Evolutionary conservation across 2,329 filamentous ascomycete species (phyloP).

Genomic region (Claviceps sp.): DNA sequence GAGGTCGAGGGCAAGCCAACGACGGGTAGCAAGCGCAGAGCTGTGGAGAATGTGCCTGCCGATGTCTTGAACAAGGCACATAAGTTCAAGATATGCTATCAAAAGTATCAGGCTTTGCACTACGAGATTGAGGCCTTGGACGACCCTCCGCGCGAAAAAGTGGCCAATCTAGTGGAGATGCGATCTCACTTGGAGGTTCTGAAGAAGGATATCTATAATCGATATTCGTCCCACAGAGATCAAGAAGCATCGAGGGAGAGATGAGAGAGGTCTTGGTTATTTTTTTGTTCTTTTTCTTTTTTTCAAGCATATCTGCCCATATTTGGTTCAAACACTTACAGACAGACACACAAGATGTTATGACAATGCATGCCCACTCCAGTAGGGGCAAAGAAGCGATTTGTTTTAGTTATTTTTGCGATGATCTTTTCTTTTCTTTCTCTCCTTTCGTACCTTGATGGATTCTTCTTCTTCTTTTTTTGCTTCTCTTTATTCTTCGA

Average conservation of each 20-base stretch:
- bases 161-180: slow-evolving; percentile 40
- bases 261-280: not conserved
- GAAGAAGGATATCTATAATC: slow-evolving; percentile 45
- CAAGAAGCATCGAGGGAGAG: slow-evolving; percentile 4
- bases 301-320: not conserved
- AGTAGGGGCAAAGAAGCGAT: slow-evolving; percentile 1
- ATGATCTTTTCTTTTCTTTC: not conserved
- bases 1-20: slow-evolving; percentile 13
- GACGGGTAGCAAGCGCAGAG: slow-evolving; percentile 17
- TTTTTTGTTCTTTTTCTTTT: not conserved
- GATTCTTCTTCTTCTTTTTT: not conserved
- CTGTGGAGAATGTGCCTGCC: slow-evolving; percentile 15
- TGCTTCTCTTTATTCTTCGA: not conserved
- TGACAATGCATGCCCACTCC: slow-evolving; percentile 3
- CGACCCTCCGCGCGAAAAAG: slow-evolving; percentile 36
- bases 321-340: not conserved
- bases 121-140: slow-evolving; percentile 36
- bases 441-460: not conserved
- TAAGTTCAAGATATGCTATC: slow-evolving; percentile 42
- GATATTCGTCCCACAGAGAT: slow-evolving; percentile 21
- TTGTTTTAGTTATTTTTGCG: not conserved
- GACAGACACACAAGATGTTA: slow-evolving; percentile 1
- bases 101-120: slow-evolving; percentile 43
- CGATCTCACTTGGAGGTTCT: slow-evolving; percentile 38
- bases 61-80: slow-evolving; percentile 40